Evolutionary conservation across 345 rosid species (phyloP), one percentile per base, ranked within the genome.

Genomic region (Conringia planisiliqua): DNA sequence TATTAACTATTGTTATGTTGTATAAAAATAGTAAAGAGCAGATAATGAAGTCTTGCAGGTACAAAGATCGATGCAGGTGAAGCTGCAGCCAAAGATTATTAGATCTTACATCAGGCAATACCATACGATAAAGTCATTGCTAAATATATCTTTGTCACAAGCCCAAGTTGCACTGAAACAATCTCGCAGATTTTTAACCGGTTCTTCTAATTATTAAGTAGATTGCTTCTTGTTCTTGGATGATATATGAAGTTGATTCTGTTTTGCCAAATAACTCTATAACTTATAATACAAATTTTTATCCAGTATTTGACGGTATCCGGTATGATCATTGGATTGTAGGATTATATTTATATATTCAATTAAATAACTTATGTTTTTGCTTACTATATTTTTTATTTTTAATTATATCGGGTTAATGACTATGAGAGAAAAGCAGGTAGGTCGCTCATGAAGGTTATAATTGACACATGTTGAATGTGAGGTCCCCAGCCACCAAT

Each of bases 141-240:
- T 4, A 96, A 90, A 79, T n/a, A n/a, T n/a, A n/a, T 81, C 88
- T 79, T 85, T 92, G 65, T 95, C 89, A 80, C 97, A 92, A 58
- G 85, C 96, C 29, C 92, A 89, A 85, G 93, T 95, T 72, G 87
- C 96, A 10, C 68, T 95, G 80, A 95, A 89, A 85, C 89, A 86
- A 77, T 95, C 92, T 62, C 92, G 87, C 0, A 97, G 99, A 13
- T 30, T 33, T 6, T 30, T 30, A 30, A 30, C 33, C 33, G 7
- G 33, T 30, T 30, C 33, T 30, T 46, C 51, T 46, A 16, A 10
- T 46, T 32, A 57, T 57, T 33, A 57, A 57, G 43, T 58, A 16
- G 63, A 10, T 58, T 58, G 63, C 27, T 35, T 35, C n/a, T 58
- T 58, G 26, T 33, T 17, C 24, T 58, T 58, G 24, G 40, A 32